A percentile compares a stretch with the other conserved stretches of the same genome.
phyloP scores from a whole-genome alignment of 2,329 filamentous ascomycete species.

The Fusarium transvaalense region DNA sequence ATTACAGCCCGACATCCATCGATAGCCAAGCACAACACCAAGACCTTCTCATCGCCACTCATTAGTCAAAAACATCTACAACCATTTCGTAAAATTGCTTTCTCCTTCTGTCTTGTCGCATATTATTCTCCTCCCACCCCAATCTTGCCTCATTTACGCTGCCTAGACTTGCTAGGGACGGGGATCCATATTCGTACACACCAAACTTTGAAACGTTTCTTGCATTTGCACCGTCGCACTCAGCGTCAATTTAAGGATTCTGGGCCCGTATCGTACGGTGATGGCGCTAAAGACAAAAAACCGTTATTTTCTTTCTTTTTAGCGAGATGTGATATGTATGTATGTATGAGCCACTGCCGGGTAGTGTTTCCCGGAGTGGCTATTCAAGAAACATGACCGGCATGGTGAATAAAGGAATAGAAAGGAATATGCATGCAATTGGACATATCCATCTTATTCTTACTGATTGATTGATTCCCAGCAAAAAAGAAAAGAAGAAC shows the following conservation, averaged over 20 bases:
- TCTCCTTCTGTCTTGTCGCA: slow-evolving; percentile 30
- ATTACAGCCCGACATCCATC: neutral
- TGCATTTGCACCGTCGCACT: slow-evolving; percentile 4
- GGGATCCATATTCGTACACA: neutral
- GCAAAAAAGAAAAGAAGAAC: neutral
- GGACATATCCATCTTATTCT: slow-evolving; percentile 4
- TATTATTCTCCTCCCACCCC: neutral
- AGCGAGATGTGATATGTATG: slow-evolving; percentile 11
- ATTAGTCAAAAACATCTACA: slow-evolving; percentile 26
- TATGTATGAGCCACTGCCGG: slow-evolving; percentile 2
- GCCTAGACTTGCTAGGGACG: neutral
- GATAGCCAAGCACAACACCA: slow-evolving; percentile 26
- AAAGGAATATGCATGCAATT: slow-evolving; percentile 9
- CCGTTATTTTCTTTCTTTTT: slow-evolving; percentile 9
- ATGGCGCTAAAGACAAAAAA: slow-evolving; percentile 7
- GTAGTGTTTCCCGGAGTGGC: slow-evolving; percentile 6
- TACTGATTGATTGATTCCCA: neutral
- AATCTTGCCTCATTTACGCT: slow-evolving; percentile 11
- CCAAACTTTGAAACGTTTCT: slow-evolving; percentile 3
- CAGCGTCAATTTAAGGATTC: slow-evolving; percentile 3
- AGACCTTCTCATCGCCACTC: slow-evolving; percentile 31
- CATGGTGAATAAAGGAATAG: neutral
- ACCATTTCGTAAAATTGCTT: slow-evolving; percentile 14
- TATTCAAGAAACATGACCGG: slow-evolving; percentile 22
- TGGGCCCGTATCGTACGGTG: slow-evolving; percentile 10